These are phyloP conservation scores for Spizellomyces punctatus DNA, from an alignment of 192 early-diverging fungal genomes.

Conservation along the genomic window DNA sequence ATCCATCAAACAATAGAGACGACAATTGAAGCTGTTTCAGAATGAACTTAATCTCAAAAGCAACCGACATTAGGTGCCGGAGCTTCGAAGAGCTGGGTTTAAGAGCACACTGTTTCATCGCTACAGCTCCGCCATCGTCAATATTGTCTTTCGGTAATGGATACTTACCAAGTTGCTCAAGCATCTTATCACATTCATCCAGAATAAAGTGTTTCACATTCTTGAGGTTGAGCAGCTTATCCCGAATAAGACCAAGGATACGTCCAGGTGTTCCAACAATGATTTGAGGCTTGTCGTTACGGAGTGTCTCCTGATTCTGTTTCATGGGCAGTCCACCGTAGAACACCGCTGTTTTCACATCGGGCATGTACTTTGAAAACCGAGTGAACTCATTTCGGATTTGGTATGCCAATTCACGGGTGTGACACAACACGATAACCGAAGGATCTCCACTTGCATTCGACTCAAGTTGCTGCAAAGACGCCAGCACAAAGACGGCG, in stretches of 20 bases:
- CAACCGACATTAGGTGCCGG: too few relatives aligned
- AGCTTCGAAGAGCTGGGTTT: conserved; percentile 82
- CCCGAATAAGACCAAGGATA: conserved; percentile 80
- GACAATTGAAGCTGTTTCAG: too few relatives aligned
- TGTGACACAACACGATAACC: conserved; percentile 95
- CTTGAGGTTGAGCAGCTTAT: conserved; percentile 77
- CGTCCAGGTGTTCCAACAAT: conserved; percentile 98
- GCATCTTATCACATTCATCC: conserved; percentile 98
- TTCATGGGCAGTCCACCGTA: conserved; percentile 86
- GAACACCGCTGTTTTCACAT: conserved; percentile 90
- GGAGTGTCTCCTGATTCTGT: conserved; percentile 80
- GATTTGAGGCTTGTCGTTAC: conserved; percentile 92
- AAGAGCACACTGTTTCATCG: conserved; percentile 55
- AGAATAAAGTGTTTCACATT: conserved; percentile 97
- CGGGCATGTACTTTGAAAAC: conserved; percentile 94
- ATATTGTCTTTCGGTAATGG: too few relatives aligned
- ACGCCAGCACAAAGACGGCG: conserved; percentile 94
- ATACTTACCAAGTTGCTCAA: conserved; percentile 86
- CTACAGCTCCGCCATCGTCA: not conserved
- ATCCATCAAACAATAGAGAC: too few relatives aligned
- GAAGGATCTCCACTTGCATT: conserved; percentile 50
- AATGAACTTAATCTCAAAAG: too few relatives aligned
- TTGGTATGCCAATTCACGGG: conserved; percentile 97
- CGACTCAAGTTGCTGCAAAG: conserved; percentile 87
- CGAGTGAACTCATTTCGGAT: conserved; percentile 96